Evolutionary conservation across 805 yeast genomes (phyloP).

Genomic region (Kuraishia borneana): DNA sequence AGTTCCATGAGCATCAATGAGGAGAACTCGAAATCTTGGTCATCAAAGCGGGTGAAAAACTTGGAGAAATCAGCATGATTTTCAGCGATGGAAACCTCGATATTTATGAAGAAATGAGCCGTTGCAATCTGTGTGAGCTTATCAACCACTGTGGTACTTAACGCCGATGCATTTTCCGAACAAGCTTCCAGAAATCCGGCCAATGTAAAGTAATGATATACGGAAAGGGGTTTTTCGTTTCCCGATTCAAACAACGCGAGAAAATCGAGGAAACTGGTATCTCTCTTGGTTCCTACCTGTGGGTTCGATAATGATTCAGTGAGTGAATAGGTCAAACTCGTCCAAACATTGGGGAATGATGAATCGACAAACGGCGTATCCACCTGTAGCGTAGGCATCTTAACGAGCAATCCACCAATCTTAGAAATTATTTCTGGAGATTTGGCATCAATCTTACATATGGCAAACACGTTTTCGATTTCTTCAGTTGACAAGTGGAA

Average conservation of each 20-base stretch:
- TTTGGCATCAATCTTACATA: too few relatives aligned
- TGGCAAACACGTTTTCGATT: too few relatives aligned
- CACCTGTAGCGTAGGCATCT: too few relatives aligned
- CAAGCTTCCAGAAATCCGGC: constrained; percentile 19
- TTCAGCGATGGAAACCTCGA: constrained; percentile 9
- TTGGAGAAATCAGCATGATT: constrained; percentile 9
- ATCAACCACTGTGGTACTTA: constrained; percentile 9
- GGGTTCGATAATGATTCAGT: too few relatives aligned
- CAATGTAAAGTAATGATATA: constrained; percentile 11
- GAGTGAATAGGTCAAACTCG: too few relatives aligned
- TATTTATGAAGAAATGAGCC: constrained; percentile 14
- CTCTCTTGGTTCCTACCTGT: too few relatives aligned
- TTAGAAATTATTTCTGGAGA: too few relatives aligned
- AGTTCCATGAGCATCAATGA: constrained; percentile 16
- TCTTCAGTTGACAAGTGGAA: too few relatives aligned
- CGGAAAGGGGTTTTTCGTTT: constrained; percentile 2
- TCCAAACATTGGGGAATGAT: too few relatives aligned
- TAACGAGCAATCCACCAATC: too few relatives aligned
- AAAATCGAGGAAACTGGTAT: too few relatives aligned
- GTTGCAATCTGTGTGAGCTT: constrained; percentile 12
- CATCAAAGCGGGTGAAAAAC: constrained; percentile 16
- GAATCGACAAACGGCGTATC: too few relatives aligned
- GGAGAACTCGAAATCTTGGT: constrained; percentile 18
- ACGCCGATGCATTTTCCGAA: constrained; percentile 12
- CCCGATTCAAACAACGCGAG: neutral